These are phyloP conservation scores for Backusella tuberculispora DNA, from an alignment of 192 early-diverging fungal genomes.

Conservation along the genomic window DNA sequence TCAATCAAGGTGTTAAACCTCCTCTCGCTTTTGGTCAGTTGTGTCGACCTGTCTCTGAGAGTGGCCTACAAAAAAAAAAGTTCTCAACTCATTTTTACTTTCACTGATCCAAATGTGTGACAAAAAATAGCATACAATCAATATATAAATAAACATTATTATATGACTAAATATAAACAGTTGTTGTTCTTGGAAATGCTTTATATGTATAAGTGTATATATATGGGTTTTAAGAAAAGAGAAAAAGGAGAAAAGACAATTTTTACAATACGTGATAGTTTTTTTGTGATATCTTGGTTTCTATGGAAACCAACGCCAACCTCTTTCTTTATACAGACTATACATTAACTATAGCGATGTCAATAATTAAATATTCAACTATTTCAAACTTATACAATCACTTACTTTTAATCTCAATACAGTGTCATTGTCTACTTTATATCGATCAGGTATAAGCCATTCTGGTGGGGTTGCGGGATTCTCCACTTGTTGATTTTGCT, in stretches of 20 bases:
- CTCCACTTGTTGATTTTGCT: neutral
- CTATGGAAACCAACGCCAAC: slow-evolving; percentile 39
- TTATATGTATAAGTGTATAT: neutral
- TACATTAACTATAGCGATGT: slow-evolving; percentile 26
- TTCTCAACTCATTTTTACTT: no score
- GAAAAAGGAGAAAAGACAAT: slow-evolving; percentile 15
- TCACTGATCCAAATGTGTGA: no score
- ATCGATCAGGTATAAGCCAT: slow-evolving; percentile 42
- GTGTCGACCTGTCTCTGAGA: no score
- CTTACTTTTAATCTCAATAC: slow-evolving; percentile 38
- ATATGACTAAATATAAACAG: no score
- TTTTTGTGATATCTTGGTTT: neutral
- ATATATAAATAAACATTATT: no score
- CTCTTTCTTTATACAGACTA: slow-evolving; percentile 29
- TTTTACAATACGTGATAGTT: neutral
- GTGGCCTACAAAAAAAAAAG: no score
- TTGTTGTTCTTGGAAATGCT: neutral
- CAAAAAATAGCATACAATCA: no score
- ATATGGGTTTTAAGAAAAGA: neutral
- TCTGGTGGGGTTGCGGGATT: slow-evolving; percentile 26
- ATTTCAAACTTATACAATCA: neutral
- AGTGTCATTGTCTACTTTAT: slow-evolving; percentile 33
- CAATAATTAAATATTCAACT: neutral
- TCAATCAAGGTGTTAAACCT: no score
- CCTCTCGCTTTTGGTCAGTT: no score